Conservation (phyloP, 768 basidiomycete genomes). For the Calocybe indica region DNA sequence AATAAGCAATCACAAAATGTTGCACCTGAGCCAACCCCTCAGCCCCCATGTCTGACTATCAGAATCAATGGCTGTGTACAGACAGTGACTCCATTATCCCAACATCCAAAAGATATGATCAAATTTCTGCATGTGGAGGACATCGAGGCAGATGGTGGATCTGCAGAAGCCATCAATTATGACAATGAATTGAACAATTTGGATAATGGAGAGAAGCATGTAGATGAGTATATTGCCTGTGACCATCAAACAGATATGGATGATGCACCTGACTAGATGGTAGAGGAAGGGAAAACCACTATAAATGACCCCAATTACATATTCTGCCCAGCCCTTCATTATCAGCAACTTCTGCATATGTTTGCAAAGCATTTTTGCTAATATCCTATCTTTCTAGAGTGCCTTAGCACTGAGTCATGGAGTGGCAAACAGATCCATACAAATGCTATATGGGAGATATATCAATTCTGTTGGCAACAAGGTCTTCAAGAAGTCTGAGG, state of each 20-base stretch:
- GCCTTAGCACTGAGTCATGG: not conserved
- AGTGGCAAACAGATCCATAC: constrained; percentile 11
- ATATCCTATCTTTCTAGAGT: constrained; percentile 18
- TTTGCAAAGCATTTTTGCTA: constrained; percentile 24
- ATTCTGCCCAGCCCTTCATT: constrained; percentile 24
- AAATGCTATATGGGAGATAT: constrained; percentile 19
- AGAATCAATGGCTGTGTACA: too few relatives aligned
- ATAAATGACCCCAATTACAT: constrained; percentile 11
- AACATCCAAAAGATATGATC: too few relatives aligned
- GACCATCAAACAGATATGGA: constrained; percentile 12
- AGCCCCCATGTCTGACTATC: too few relatives aligned
- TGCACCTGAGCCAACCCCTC: too few relatives aligned
- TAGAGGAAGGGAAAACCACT: constrained; percentile 17
- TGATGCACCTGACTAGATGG: constrained; percentile 21
- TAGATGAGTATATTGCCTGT: not conserved
- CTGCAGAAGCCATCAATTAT: too few relatives aligned
- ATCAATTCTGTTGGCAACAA: constrained; percentile 10
- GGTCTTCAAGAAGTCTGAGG: constrained; percentile 17
- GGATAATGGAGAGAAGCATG: too few relatives aligned
- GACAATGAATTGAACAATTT: too few relatives aligned
- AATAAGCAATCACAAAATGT: too few relatives aligned
- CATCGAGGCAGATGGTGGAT: too few relatives aligned
- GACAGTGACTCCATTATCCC: not conserved
- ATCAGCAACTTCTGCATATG: constrained; percentile 15
- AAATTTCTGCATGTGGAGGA: too few relatives aligned